Base-by-base conservation (phyloP, 371 early-diverging fungal genomes). In the Syncephalastrum monosporum region DNA sequence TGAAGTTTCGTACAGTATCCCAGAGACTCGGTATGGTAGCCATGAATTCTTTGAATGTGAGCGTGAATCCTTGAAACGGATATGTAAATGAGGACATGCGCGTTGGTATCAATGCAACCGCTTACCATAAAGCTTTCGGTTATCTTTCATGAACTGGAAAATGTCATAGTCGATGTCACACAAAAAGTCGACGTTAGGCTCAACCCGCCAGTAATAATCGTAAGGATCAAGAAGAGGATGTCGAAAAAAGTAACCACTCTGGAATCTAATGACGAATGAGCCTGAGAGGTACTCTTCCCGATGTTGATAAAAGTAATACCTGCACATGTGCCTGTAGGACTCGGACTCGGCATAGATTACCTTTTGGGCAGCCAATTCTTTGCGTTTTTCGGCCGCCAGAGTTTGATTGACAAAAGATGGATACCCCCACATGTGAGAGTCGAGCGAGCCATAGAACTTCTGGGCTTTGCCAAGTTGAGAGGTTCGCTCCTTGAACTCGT, bases 171-270 rank as follows among this genome's bases (percentile, higher is more conserved):
- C 87, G 21, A 98, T 74, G 56, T 94, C 86, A 67, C 98, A 98
- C 57, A 79, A 83, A 60, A 89, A 95, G 41, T 86, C 80, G 4
- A 96, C 96, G 44, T 86, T 89, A 3, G 99, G 99, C 64, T 98
- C 99, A 13, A 98, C 80, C 8, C 99, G 78, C 99, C 98, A 98
- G 70, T 96, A 98, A 67, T 88, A 98, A 60, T 95, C 90, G 57
- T 88, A 91, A 47, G 86, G 71, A 42, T 74, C 74, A 24, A 96
- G 68, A 5, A 93, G 67, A 48, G 90, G 88, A 64, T 97, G 95
- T 50, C 85, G 75, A 70, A 86, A 96, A 66, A 98, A 94, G 68
- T 89, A 94, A 4, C 97, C 95, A 41, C 72, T 77, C 47, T 77
- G 74, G 55, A 74, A 66, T 59, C 69, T 68, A 49, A 47, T 21